Evolutionary conservation across 108 stramenopile genomes (phyloP), one percentile per base, ranked within the genome.

Genomic region (Nitzschia sp.): DNA sequence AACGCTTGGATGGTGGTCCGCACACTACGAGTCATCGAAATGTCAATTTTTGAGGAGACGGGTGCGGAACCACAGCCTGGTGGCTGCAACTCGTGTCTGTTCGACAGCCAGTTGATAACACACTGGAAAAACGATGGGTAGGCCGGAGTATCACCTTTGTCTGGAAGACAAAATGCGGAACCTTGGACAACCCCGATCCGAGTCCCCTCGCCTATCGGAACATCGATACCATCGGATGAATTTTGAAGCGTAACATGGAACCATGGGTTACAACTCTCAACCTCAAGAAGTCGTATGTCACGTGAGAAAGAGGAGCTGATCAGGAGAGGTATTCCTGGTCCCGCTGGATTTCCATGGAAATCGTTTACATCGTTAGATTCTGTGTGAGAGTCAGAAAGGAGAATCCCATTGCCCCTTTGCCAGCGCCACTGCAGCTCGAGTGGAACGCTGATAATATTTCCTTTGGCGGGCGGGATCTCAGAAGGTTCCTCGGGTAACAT

Each of bases 91-190:
- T 66, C 47, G 28, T 71, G 66, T 22, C 89, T 75, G n/a, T 76
- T 62, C 45, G 72, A 53, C 5, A 93, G 75, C 89, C 87, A 93
- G 57, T 76, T 78, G n/a, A 88, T 57, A 21, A 80, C 87, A 66
- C 92, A 93, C 26, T 76, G 80, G 50, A 72, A 85, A 45, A 76
- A 85, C 11, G 80, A 80, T 15, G 84, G 80, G 35, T 35, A 54
- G 1, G 2, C 26, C 17, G 31, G n/a, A 1, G n/a, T 0, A 36
- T 66, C 25, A 31, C 28, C 32, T 9, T n/a, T 26, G 6, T 41
- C 56, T n/a, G 47, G 54, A 47, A 45, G 36, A 13, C 66, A 68
- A 1, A 45, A 69, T 3, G 68, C 65, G 9, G 38, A 45, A 19
- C 58, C 36, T 13, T 54, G 30, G 26, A 69, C 17, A 5, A 29